Evolutionary conservation across 2,329 filamentous ascomycete species (phyloP), one percentile per base, ranked within the genome.

Genomic region (Juglanconis sp.): DNA sequence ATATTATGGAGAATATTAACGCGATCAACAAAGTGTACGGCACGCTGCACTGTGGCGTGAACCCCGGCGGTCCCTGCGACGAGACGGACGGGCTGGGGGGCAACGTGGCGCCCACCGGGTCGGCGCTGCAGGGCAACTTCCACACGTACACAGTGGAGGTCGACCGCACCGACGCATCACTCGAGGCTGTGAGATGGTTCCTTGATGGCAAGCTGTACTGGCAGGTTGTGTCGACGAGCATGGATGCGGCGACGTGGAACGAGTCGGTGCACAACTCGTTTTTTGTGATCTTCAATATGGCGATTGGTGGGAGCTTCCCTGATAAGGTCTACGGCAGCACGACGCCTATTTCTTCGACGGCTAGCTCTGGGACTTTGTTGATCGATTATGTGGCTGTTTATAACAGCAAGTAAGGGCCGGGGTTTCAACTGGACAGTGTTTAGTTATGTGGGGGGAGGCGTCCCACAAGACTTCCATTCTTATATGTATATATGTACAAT

Each of bases 1-100:
- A 71, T 57, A 70, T 71, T 51, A 67, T 71, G 65, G 69, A 71
- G 57, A 69, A 67, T 51, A 65, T 69, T 61, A 70, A 70, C 60
- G 69, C 67, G 17, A 52, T 64, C 17, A 60, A 66, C 57, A 64
- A 54, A 35, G 60, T 65, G 5, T 65, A 60, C 36, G 66, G 62
- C 10, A 65, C 62, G 4, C 58, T 71, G 42, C 69, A 71, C 56
- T 70, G 69, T 65, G 68, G 68, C 32, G 56, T 63, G 35, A 68
- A 65, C 56, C 71, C 70, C 31, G 69, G 68, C n/a, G 71, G 71
- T n/a, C 62, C 64, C 31, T 71, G 69, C 62, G 65, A 68, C 50
- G 69, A 71, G 64, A 63, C 65, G 40, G 63, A 59, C 53, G 69
- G 69, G 8, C 57, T 70, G 9, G 64, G 65, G 38, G 56, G 58